These are phyloP conservation scores for Boletus subparvulus DNA, from an alignment of 768 basidiomycete genomes.

Conservation along the genomic window DNA sequence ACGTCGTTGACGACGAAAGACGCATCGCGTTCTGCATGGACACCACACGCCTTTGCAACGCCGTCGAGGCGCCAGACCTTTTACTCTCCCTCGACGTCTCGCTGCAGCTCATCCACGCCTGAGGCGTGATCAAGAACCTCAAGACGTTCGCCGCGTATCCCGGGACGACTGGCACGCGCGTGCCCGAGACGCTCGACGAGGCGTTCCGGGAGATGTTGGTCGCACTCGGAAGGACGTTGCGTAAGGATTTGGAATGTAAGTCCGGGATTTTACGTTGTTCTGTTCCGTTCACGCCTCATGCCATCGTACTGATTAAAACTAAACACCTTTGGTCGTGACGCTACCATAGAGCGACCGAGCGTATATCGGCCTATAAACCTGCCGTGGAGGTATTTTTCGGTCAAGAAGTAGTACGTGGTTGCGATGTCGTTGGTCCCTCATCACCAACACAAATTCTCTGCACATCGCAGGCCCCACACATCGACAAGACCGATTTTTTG, in stretches of 20 bases:
- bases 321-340: background rate
- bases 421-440: background rate
- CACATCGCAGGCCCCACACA: constrained; percentile 67
- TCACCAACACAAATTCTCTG: background rate
- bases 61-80: constrained; percentile 60
- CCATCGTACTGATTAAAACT: background rate
- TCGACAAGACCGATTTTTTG: constrained; percentile 91
- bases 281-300: background rate
- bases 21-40: background rate
- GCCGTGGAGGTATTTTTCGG: constrained; percentile 97
- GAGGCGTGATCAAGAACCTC: constrained; percentile 87
- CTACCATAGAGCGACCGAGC: constrained; percentile 69
- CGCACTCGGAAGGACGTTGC: constrained; percentile 71
- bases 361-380: constrained; percentile 89
- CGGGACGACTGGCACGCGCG: constrained; percentile 80
- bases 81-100: constrained; percentile 90
- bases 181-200: constrained; percentile 93
- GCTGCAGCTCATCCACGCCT: constrained; percentile 89
- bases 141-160: constrained; percentile 90
- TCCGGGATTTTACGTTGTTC: constrained; percentile 1
- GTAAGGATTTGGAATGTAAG: constrained; percentile 75
- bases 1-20: constrained; percentile 3
- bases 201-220: constrained; percentile 83
- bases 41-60: background rate
- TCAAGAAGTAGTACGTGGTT: constrained; percentile 73